phyloP scores from a whole-genome alignment of 2,329 filamentous ascomycete genomes.

The Setomelanomma holmii region DNA sequence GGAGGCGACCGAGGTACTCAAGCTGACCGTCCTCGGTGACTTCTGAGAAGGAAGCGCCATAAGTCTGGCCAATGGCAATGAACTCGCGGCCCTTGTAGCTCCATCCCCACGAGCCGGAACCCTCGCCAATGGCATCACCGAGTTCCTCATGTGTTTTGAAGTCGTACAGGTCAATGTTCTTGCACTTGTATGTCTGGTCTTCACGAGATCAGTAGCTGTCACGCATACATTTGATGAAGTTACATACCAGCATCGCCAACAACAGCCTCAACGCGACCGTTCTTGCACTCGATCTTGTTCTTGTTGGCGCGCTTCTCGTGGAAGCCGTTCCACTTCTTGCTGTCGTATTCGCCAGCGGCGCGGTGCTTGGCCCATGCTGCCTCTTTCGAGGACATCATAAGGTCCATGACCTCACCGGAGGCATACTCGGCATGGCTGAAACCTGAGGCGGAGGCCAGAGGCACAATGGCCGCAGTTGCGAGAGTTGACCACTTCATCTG shows the following conservation, averaged over 20 bases:
- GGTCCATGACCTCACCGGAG: slow-evolving; percentile 43
- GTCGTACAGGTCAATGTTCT: slow-evolving; percentile 62
- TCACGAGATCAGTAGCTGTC: too few species aligned
- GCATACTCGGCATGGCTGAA: slow-evolving; percentile 40
- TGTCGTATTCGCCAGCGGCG: slow-evolving; percentile 40
- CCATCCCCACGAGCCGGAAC: slow-evolving; percentile 62
- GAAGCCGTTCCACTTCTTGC: slow-evolving; percentile 41
- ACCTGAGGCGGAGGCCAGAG: slow-evolving; percentile 37
- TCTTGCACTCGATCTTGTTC: slow-evolving; percentile 39
- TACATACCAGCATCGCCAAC: slow-evolving; percentile 46
- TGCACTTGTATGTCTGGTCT: slow-evolving; percentile 47
- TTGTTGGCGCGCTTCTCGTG: slow-evolving; percentile 35
- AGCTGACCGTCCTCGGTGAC: slow-evolving; percentile 58
- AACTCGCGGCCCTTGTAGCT: slow-evolving; percentile 61
- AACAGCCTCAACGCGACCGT: slow-evolving; percentile 47
- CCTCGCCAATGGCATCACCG: slow-evolving; percentile 54
- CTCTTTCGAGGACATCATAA: slow-evolving; percentile 46
- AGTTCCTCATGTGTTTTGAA: slow-evolving; percentile 64
- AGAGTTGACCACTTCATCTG: slow-evolving; percentile 45
- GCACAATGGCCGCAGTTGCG: slow-evolving; percentile 37
- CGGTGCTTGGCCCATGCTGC: slow-evolving; percentile 43
- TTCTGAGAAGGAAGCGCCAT: slow-evolving; percentile 63
- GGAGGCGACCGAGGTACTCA: slow-evolving; percentile 61
- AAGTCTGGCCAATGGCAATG: slow-evolving; percentile 62
- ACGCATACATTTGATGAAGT: too few species aligned